Conservation (phyloP, 805 yeast genomes). For the Zygoascus tannicola region DNA sequence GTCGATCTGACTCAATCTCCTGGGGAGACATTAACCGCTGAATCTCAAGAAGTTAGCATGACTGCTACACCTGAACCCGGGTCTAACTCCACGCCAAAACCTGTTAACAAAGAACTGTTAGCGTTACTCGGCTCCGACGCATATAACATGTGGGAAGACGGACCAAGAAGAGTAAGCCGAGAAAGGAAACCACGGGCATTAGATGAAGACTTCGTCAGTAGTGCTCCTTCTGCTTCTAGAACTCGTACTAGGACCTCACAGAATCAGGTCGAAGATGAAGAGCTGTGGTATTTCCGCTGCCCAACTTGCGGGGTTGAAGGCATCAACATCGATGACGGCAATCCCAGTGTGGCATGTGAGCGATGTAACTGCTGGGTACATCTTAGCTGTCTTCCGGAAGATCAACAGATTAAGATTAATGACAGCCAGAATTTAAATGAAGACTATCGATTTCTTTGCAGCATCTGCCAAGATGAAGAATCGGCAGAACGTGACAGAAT, state of each 20-base stretch:
- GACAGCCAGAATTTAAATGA: not conserved
- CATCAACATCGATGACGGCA: conserved; percentile 33
- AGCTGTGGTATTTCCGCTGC: conserved; percentile 34
- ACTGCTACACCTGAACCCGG: not conserved
- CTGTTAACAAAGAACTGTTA: not conserved
- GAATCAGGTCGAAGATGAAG: conserved; percentile 8
- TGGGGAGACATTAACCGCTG: not conserved
- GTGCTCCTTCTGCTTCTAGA: conserved; percentile 3
- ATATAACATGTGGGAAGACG: not conserved
- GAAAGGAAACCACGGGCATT: conserved; percentile 2
- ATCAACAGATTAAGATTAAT: conserved; percentile 5
- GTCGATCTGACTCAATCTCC: not conserved
- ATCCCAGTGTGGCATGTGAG: conserved; percentile 29
- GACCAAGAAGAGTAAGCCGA: conserved; percentile 2
- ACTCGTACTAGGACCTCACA: conserved; percentile 7
- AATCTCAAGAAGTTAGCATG: not conserved
- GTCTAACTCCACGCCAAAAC: not conserved
- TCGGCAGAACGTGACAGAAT: not conserved
- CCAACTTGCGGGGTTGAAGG: conserved; percentile 30
- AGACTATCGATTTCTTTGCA: not conserved
- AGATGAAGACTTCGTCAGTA: not conserved
- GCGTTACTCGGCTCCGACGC: not conserved
- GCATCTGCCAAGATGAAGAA: not conserved
- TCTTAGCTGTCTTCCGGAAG: conserved; percentile 26
- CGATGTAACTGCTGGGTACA: conserved; percentile 36